Conservation (phyloP, 768 basidiomycete species). For the Gloeopeniophorella convolvens region DNA sequence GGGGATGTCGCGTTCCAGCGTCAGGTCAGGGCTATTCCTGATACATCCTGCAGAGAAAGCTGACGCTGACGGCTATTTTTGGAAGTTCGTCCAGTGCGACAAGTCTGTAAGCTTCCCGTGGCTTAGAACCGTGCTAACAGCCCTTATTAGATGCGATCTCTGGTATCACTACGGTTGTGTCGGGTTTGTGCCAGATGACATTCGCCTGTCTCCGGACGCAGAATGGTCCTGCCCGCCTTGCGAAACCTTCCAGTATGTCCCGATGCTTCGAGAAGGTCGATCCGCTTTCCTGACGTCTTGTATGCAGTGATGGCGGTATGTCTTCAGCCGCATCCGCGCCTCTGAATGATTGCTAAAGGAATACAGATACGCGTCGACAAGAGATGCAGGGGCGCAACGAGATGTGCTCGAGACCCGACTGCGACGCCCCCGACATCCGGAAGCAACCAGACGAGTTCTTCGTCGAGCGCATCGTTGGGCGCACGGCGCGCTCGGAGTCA, state of each 20-base stretch:
- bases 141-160: not conserved
- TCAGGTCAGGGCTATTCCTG: too few species aligned
- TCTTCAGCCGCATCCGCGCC: not conserved
- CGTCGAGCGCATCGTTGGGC: not conserved
- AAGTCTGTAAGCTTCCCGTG: not conserved
- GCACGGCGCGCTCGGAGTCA: not conserved
- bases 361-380: not conserved
- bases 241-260: not conserved
- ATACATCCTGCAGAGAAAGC: not conserved
- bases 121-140: not conserved
- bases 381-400: not conserved
- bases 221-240: not conserved
- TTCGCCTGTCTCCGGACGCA: too few species aligned
- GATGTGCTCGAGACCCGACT: not conserved
- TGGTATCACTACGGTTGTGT: not conserved
- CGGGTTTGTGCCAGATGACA: not conserved
- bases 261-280: not conserved
- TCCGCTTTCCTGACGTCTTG: not conserved
- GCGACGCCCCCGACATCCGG: not conserved
- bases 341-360: not conserved
- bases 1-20: too few species aligned
- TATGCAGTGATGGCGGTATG: not conserved
- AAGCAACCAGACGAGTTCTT: not conserved
- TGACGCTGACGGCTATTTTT: not conserved
- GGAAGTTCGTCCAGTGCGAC: not conserved